Conservation (phyloP, 1,284 basidiomycete species). For the Anthracocystis setariae region DNA sequence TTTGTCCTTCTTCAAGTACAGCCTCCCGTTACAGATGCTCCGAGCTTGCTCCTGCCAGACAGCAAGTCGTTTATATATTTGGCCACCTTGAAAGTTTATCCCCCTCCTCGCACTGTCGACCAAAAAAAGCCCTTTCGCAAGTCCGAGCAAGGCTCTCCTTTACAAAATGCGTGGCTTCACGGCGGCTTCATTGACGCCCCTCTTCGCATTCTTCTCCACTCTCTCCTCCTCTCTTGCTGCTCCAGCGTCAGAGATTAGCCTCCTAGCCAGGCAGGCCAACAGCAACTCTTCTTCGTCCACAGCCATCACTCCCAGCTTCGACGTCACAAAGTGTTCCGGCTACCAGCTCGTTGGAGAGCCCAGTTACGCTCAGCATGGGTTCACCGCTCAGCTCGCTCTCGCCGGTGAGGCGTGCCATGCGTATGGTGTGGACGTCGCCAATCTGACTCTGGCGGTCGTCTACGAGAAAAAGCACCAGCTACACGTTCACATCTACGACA, state of each 20-base stretch:
- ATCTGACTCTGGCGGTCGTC: conserved; percentile 75
- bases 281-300: conserved; percentile 3
- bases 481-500: conserved; percentile 79
- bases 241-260: conserved; percentile 17
- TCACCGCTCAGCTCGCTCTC: conserved; percentile 74
- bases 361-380: conserved; percentile 67
- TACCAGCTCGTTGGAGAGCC: conserved; percentile 47
- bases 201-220: conserved; percentile 24
- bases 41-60: too few species aligned
- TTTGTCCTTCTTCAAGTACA: background rate
- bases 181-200: conserved; percentile 35
- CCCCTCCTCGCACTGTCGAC: too few species aligned
- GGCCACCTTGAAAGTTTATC: background rate
- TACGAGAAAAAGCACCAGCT: conserved; percentile 73
- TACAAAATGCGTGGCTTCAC: conserved; percentile 30
- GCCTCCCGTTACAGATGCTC: too few species aligned
- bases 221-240: conserved; percentile 26
- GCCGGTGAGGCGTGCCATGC: conserved; percentile 76
- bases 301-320: conserved; percentile 31
- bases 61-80: conserved; percentile 4
- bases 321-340: conserved; percentile 43
- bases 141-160: conserved; percentile 1
- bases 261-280: conserved; percentile 18
- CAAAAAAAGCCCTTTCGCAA: conserved; percentile 1
- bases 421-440: conserved; percentile 76